Evolutionary conservation across 192 early-diverging fungal genomes (phyloP).

Genomic region (Entomortierella lignicola): DNA sequence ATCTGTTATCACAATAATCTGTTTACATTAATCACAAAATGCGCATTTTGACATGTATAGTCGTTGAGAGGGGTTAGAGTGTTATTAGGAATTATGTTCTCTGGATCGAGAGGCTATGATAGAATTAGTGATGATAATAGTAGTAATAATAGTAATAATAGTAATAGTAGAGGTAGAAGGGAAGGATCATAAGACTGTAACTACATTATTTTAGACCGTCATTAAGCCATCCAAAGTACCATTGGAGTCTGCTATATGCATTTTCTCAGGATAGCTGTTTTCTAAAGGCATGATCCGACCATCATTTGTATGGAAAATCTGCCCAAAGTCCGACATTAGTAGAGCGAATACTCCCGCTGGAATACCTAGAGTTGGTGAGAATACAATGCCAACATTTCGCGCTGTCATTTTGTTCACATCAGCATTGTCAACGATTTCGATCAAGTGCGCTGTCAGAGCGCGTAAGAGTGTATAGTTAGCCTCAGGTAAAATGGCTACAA

Average conservation of each 20-base stretch:
- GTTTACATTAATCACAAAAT: too few relatives aligned
- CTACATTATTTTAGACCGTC: neutral
- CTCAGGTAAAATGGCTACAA: constrained; percentile 83
- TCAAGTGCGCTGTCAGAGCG: constrained; percentile 89
- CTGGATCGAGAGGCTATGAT: too few relatives aligned
- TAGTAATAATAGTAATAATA: too few relatives aligned
- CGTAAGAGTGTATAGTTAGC: constrained; percentile 92
- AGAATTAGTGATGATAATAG: too few relatives aligned
- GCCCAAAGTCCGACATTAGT: constrained; percentile 90
- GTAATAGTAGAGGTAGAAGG: too few relatives aligned
- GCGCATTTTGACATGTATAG: too few relatives aligned
- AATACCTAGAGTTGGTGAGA: constrained; percentile 93
- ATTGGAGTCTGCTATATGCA: neutral
- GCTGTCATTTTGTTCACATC: constrained; percentile 95
- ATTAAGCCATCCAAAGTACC: neutral
- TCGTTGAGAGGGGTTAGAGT: too few relatives aligned
- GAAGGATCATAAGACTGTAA: neutral
- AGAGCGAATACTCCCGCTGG: constrained; percentile 94
- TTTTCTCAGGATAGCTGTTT: constrained; percentile 7
- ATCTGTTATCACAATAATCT: too few relatives aligned
- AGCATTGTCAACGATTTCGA: constrained; percentile 85
- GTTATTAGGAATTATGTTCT: too few relatives aligned
- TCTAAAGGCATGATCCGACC: constrained; percentile 61
- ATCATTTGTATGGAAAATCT: constrained; percentile 83
- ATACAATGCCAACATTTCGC: constrained; percentile 96